phyloP scores from a whole-genome alignment of 129 eudicot genomes.

The Lactuca sativa region DNA sequence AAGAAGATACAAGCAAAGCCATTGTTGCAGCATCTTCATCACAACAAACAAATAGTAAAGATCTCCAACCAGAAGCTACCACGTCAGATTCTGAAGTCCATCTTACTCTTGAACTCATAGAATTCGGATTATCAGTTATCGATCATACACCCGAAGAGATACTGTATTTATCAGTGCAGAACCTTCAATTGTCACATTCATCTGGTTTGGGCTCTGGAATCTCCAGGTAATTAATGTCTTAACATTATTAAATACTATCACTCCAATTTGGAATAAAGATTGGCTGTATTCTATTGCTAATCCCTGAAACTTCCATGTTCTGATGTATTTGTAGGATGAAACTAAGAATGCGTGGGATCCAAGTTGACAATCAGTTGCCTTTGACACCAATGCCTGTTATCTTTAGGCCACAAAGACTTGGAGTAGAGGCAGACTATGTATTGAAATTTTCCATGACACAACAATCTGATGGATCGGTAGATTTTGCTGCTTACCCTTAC shows the following conservation, averaged over 20 bases:
- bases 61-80: constrained; percentile 39
- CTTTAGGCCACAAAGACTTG: constrained; percentile 84
- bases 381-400: constrained; percentile 95
- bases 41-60: constrained; percentile 36
- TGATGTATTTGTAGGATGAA: constrained; percentile 51
- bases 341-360: constrained; percentile 89
- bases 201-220: constrained; percentile 93
- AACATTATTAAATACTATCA: neutral
- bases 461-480: constrained; percentile 91
- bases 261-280: neutral
- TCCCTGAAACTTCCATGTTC: constrained; percentile 13
- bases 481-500: constrained; percentile 85
- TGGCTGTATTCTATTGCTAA: constrained; percentile 7
- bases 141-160: constrained; percentile 99
- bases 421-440: constrained; percentile 70
- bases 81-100: constrained; percentile 72
- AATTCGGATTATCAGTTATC: constrained; percentile 82
- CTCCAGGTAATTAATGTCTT: constrained; percentile 63
- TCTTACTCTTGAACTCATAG: constrained; percentile 77
- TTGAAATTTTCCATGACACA: constrained; percentile 80
- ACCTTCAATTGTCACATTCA: constrained; percentile 79
- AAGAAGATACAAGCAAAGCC: constrained; percentile 20
- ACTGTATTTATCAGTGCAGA: constrained; percentile 77
- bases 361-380: constrained; percentile 95
- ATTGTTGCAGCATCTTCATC: constrained; percentile 33